Base-by-base conservation (phyloP, 306 rosid species). In the Aeschynomene evenia region DNA sequence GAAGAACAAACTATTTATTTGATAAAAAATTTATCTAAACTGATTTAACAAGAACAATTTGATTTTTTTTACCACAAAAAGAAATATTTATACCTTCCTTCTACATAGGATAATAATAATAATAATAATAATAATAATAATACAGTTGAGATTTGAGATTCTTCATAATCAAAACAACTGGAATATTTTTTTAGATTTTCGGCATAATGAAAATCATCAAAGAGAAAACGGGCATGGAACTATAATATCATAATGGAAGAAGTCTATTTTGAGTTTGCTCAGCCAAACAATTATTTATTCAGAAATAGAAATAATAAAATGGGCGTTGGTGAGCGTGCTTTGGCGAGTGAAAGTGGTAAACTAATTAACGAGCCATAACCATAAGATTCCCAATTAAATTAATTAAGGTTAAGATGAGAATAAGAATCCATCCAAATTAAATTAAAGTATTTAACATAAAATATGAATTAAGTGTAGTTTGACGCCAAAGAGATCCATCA, bases 361-460 rank as follows among this genome's bases (percentile, higher is more conserved):
- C n/a, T n/a, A n/a, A n/a, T n/a, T n/a, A n/a, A n/a, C n/a, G n/a
- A n/a, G n/a, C n/a, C n/a, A n/a, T n/a, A n/a, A n/a, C n/a, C n/a
- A n/a, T n/a, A n/a, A 71, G 77, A 77, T 63, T 77, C 77, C 73
- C 22, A 36, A 56, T 63, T 40, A 6, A 29, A 54, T 77, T 54
- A 36, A 51, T 62, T 50, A 51, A 60, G 62, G 39, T 20, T 37
- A n/a, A 40, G 26, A 69, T 23, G 31, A 26, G 61, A 70, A 77
- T 63, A 77, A 71, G 77, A 71, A 63, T 64, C 63, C 75, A 77
- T 14, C 18, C 63, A 61, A n/a, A n/a, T n/a, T n/a, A n/a, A n/a
- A n/a, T n/a, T n/a, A n/a, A 64, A 9, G 18, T 4, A 13, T 5
- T 23, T 49, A n/a, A n/a, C n/a, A n/a, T 70, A 42, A 23, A 51